Base-by-base conservation (phyloP, 1,139 yeast genomes). In the Debaryomyces psychrophilus region DNA sequence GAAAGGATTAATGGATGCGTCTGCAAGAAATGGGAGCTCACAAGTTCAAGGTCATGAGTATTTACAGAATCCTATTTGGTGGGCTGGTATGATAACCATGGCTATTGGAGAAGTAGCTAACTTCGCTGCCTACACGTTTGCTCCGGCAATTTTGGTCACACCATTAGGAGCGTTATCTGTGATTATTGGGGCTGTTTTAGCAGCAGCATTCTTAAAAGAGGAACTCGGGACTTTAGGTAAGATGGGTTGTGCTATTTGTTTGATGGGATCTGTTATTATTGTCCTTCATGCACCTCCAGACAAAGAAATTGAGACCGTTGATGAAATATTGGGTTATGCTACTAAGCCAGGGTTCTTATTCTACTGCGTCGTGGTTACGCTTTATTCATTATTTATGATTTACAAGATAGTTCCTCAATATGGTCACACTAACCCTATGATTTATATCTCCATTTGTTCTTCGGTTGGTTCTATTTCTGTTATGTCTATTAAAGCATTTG, bases 251-350 rank as follows among this genome's bases (percentile, higher is more conserved):
- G 95, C 96, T 31, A 87, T 89, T 45, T 90, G 97, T 65, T 69
- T 90, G 45, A 77, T 90, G 66, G 97, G 97, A 1, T 85, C 95
- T 2, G 90, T 90, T n/a, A 87, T 90, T 47, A 90, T 90, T 50
- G 90, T 90, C 23, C 72, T 90, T 50, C 97, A 90, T 64, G 97
- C 97, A 22, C 97, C 97, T 25, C 90, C 93, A 14, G 97, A 90
- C 65, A 88, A 87, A 66, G 96, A 90, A 51, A 85, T 90, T 49
- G 77, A 82, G 53, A 90, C 97, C 0, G 95, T 90, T 37, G 96
- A 90, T 64, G 97, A 90, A 67, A 89, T 90, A 50, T 73, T 90
- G 61, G 75, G 76, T 8, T 90, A 89, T 60, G 97, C 97, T 8
- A 76, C 83, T 47, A 82, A 82, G 51, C 96, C 96, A 0, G 88